A percentile compares a stretch with the other conserved stretches of the same genome.
These are phyloP conservation scores for Gastrolobium villosum DNA, from an alignment of 306 rosid genomes.

Conservation along the genomic window DNA sequence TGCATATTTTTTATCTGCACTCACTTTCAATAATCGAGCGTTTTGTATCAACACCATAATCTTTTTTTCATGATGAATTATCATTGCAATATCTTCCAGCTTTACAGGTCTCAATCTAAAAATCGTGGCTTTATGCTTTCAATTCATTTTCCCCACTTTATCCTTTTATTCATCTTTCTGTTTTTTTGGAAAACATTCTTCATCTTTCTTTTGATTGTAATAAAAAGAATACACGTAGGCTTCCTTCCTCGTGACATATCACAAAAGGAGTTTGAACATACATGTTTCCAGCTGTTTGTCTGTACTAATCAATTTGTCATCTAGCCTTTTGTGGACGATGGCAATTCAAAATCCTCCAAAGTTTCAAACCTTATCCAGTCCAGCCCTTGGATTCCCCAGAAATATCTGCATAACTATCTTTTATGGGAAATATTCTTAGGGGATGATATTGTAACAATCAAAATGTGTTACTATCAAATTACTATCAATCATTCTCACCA, in stretches of 20 bases:
- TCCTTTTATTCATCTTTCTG: constrained; percentile 27
- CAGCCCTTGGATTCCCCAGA: background rate
- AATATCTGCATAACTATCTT: constrained; percentile 42
- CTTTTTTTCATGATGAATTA: background rate
- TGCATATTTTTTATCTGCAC: background rate
- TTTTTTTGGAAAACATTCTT: no score
- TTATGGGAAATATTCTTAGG: no score
- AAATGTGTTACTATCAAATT: no score
- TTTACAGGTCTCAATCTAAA: background rate
- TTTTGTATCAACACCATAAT: background rate
- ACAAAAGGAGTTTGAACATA: constrained; percentile 38
- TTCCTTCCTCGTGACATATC: constrained; percentile 42
- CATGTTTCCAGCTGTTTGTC: constrained; percentile 16
- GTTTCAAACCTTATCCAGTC: background rate
- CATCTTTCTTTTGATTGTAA: constrained; percentile 24
- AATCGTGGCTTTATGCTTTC: constrained; percentile 1
- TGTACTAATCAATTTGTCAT: background rate
- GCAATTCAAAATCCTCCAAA: background rate
- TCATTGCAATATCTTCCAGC: background rate
- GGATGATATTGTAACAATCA: no score
- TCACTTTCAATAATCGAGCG: background rate
- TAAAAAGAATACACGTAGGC: background rate
- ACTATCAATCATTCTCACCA: no score
- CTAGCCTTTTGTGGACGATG: constrained; percentile 39
- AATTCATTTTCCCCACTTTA: background rate